phyloP scores from a whole-genome alignment of 2,329 filamentous ascomycete species.

The Ramularia collo-cygni region DNA sequence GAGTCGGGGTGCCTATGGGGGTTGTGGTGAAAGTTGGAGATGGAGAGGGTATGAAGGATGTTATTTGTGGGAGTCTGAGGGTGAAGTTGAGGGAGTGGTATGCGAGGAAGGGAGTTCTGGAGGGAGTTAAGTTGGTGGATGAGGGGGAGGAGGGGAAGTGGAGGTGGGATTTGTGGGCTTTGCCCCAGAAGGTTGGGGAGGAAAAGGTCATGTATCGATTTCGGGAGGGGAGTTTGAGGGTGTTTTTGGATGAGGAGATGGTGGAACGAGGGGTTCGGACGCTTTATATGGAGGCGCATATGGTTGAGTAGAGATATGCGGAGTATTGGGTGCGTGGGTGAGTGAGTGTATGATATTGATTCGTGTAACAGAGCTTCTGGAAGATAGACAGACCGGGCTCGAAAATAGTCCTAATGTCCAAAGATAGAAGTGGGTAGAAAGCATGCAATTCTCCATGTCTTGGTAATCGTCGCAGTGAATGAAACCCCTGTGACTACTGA shows the following conservation, averaged over 20 bases:
- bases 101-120: background rate
- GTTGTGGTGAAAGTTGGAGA: background rate
- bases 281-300: background rate
- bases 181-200: background rate
- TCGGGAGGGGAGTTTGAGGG: background rate
- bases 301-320: too few species aligned
- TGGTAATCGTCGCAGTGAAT: too few species aligned
- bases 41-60: background rate
- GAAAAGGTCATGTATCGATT: background rate
- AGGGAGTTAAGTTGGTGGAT: background rate
- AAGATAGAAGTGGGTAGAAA: too few species aligned
- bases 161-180: background rate
- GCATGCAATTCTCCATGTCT: too few species aligned
- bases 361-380: too few species aligned
- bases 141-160: slow-evolving; percentile 1
- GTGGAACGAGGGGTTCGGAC: background rate
- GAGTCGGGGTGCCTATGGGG: background rate
- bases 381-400: too few species aligned
- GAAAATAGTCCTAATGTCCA: too few species aligned
- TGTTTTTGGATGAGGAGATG: slow-evolving; percentile 1
- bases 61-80: background rate
- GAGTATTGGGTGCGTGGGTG: too few species aligned
- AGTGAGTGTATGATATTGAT: too few species aligned
- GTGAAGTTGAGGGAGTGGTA: background rate
- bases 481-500: too few species aligned